Evolutionary conservation across 2,329 filamentous ascomycete genomes (phyloP), one percentile per base, ranked within the genome.

Genomic region (Dothideomycetes sp.): DNA sequence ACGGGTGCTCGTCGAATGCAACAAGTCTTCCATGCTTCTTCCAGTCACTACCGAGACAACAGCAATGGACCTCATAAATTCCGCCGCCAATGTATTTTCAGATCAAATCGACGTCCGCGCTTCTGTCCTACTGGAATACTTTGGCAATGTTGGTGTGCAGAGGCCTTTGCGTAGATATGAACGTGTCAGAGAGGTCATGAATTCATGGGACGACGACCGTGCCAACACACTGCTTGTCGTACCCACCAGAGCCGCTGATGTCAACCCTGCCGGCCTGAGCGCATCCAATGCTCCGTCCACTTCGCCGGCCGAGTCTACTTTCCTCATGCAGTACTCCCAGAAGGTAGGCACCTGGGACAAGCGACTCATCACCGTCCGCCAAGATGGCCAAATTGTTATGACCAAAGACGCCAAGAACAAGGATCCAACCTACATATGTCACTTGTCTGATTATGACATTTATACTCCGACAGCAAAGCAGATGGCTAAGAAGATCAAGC

Each of bases 391-490:
- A 56, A 58, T 81, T 12, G 59, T 69, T 34, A 68, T 79, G 18
- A 74, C 83, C 31, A 94, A 91, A 61, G 87, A 83, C 49, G 72
- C 69, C 42, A 56, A 67, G 3, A 63, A 79, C 35, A 84, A 86
- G 57, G 81, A 88, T 38, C 66, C 72, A 22, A 62, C 70, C 10
- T 81, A 75, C 45, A 67, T 94, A 24, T 94, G 85, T 57, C 86
- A 94, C 60, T 60, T 96, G 35, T 86, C 84, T 2, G 88, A 95
- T 60, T 95, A 89, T 58, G 89, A 96, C 54, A 82, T 95, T 36
- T 95, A 95, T 62, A 75, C 71, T 1, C 82, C 85, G 2, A 85
- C 78, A 4, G 69, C 75, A 37, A 72, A 75, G 33, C 78, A 85
- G 48, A 63, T 77, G 46, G 69, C 75, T 29, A 83, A 81, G 52